Evolutionary conservation across 352 stramenopile genomes (phyloP).

Genomic region (Phytophthora sansomeana): DNA sequence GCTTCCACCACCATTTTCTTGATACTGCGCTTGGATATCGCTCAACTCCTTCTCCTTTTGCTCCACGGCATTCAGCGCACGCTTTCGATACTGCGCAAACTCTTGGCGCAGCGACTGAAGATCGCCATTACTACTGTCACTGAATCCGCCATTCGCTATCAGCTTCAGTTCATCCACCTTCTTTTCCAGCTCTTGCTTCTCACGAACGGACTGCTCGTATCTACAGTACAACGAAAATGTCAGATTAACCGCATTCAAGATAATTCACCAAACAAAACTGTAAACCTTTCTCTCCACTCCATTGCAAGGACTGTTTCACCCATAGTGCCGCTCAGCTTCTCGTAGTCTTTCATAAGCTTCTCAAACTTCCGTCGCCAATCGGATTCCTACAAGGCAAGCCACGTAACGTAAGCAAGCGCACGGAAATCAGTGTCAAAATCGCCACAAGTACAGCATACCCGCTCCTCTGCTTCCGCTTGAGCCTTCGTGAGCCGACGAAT

Average conservation of each 20-base stretch:
- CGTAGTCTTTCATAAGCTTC: slow-evolving; percentile 86
- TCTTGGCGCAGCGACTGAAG: slow-evolving; percentile 76
- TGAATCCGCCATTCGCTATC: slow-evolving; percentile 43
- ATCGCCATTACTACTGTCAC: slow-evolving; percentile 49
- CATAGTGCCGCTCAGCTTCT: slow-evolving; percentile 88
- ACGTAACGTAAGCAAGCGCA: neutral
- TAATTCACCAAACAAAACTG: neutral
- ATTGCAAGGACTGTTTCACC: slow-evolving; percentile 85
- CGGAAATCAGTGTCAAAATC: neutral
- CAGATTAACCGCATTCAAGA: neutral
- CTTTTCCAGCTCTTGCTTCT: slow-evolving; percentile 83
- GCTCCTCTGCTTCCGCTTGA: slow-evolving; percentile 77
- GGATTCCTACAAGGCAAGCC: slow-evolving; percentile 54
- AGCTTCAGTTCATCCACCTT: slow-evolving; percentile 75
- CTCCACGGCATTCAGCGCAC: slow-evolving; percentile 79
- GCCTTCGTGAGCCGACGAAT: slow-evolving; percentile 80
- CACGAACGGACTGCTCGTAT: slow-evolving; percentile 77
- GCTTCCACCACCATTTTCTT: slow-evolving; percentile 48
- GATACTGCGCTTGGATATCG: slow-evolving; percentile 71
- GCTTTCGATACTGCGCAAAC: slow-evolving; percentile 83
- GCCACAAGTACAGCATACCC: slow-evolving; percentile 41
- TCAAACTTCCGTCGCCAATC: slow-evolving; percentile 89
- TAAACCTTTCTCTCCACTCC: slow-evolving; percentile 81
- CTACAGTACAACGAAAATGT: slow-evolving; percentile 38
- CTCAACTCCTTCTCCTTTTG: slow-evolving; percentile 86